Percentiles rank a stretch among this genome's conserved stretches.
Conservation (phyloP, 345 rosid species). For the Sisymbrium altissimum region DNA sequence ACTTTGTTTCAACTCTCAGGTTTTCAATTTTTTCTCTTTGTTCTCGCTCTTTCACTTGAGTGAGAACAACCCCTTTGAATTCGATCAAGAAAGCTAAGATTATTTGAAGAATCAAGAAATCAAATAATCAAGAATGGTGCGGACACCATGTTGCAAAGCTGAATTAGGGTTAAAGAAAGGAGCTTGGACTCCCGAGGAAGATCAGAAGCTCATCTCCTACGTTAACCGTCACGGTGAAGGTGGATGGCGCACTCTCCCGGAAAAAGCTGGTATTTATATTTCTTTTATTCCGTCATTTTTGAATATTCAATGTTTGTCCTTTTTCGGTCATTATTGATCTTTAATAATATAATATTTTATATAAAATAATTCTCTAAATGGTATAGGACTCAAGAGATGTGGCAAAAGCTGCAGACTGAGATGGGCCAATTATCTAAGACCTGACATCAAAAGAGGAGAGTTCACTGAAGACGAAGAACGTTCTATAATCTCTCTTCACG, state of each 20-base stretch:
- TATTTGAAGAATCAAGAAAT: conserved; percentile 17
- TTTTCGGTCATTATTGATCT: not conserved
- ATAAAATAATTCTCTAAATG: not conserved
- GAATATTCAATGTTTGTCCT: conserved; percentile 11
- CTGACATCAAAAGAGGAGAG: conserved; percentile 51
- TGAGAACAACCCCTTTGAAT: not conserved
- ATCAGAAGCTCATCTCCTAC: conserved; percentile 41
- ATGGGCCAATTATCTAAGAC: conserved; percentile 52
- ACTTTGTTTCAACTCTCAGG: conserved; percentile 25
- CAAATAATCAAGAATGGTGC: conserved; percentile 34
- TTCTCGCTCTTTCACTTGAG: conserved; percentile 13
- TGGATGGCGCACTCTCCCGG: conserved; percentile 49
- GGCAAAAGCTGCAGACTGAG: conserved; percentile 56
- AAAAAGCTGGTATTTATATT: conserved; percentile 41
- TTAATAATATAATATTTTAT: not conserved
- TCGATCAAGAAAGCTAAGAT: not conserved
- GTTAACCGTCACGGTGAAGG: conserved; percentile 47
- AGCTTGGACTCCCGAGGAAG: conserved; percentile 54
- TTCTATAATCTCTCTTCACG: conserved; percentile 44
- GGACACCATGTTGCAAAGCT: conserved; percentile 32
- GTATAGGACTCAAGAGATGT: conserved; percentile 44
- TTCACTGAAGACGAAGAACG: conserved; percentile 41
- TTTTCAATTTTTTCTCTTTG: not conserved
- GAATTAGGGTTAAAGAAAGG: conserved; percentile 45
- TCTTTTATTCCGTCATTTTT: not conserved